Conservation (phyloP, 345 rosid species). For the Linum tenue region DNA sequence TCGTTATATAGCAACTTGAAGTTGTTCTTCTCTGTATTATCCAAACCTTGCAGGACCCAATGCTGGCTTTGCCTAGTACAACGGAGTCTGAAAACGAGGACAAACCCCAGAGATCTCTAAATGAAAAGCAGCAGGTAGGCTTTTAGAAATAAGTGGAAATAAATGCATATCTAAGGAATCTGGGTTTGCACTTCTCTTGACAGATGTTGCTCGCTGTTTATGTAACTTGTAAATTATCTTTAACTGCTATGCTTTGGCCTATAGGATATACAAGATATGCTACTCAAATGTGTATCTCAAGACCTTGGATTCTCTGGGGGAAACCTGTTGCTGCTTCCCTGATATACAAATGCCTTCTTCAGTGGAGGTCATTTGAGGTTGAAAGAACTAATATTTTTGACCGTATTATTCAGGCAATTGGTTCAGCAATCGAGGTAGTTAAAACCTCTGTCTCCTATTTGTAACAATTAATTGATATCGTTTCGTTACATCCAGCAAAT, state of each 20-base stretch:
- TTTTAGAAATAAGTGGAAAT: neutral
- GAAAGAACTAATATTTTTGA: slow-evolving; percentile 10
- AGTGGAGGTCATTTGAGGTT: slow-evolving; percentile 11
- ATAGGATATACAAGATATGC: slow-evolving; percentile 7
- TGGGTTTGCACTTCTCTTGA: neutral
- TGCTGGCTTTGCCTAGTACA: neutral
- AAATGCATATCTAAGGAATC: neutral
- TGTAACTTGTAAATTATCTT: no score
- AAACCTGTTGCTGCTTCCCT: slow-evolving; percentile 9
- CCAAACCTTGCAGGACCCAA: neutral
- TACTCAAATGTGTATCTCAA: slow-evolving; percentile 7
- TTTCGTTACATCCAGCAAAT: neutral
- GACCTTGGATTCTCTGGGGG: slow-evolving; percentile 9
- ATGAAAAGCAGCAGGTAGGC: slow-evolving; percentile 6
- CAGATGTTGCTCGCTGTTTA: neutral
- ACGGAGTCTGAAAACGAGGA: slow-evolving; percentile 7
- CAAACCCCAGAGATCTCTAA: slow-evolving; percentile 8
- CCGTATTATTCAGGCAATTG: slow-evolving; percentile 8
- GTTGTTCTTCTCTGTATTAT: neutral
- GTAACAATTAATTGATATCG: neutral
- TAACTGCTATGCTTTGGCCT: neutral
- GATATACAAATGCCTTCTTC: slow-evolving; percentile 12
- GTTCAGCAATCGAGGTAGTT: slow-evolving; percentile 11
- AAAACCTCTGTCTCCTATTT: neutral
- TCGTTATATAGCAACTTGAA: neutral